These are phyloP conservation scores for Onygenales sp. DNA, from an alignment of 2,329 filamentous ascomycete genomes.

Conservation along the genomic window DNA sequence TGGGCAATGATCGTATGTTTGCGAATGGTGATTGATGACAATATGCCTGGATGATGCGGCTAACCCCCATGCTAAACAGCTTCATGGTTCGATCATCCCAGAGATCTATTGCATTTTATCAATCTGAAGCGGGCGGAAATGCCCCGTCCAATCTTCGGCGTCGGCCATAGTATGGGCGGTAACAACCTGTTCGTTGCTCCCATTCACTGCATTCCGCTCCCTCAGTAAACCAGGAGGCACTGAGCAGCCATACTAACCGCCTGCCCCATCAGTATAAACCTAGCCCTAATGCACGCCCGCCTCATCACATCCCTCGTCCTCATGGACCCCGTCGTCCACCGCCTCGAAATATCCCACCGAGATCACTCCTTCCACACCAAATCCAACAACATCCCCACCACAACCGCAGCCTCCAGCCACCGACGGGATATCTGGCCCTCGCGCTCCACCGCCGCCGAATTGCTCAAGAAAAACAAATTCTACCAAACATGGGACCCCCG, in stretches of 20 bases:
- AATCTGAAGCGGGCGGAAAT: conserved; percentile 73
- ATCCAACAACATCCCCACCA: conserved; percentile 22
- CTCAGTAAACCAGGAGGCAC: not conserved
- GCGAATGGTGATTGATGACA: not conserved
- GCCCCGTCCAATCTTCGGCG: conserved; percentile 69
- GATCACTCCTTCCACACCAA: conserved; percentile 28
- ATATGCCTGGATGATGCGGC: not conserved
- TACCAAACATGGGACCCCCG: conserved; percentile 75
- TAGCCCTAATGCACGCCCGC: conserved; percentile 69
- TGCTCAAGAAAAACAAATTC: conserved; percentile 62
- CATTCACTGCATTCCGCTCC: not conserved
- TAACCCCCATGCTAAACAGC: conserved; percentile 41
- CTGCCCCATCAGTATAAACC: conserved; percentile 40
- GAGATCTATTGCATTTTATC: conserved; percentile 76
- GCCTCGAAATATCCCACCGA: conserved; percentile 28
- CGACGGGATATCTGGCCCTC: conserved; percentile 79
- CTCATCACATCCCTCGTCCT: conserved; percentile 67
- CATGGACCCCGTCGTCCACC: conserved; percentile 72
- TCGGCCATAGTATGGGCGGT: conserved; percentile 86
- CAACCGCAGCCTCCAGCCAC: conserved; percentile 51
- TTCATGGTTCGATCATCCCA: conserved; percentile 74
- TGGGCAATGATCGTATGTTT: conserved; percentile 74
- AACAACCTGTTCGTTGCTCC: conserved; percentile 47
- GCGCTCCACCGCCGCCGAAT: conserved; percentile 54
- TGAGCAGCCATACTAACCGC: conserved; percentile 1